These are phyloP conservation scores for Ustilago tritici DNA, from an alignment of 1,284 basidiomycete genomes.

Conservation along the genomic window DNA sequence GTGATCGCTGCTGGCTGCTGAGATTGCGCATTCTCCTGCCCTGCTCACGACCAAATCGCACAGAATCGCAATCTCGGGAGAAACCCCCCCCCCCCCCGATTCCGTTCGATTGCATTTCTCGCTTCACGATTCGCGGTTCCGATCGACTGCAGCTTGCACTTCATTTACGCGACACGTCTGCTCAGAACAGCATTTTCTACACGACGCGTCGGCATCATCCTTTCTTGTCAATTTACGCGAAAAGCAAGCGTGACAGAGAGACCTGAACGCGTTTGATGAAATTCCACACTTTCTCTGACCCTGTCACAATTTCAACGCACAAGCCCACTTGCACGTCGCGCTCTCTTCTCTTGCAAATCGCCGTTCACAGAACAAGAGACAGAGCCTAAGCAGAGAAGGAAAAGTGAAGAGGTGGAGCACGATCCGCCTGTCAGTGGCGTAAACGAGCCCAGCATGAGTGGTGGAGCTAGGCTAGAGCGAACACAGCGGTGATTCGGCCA, in stretches of 20 bases:
- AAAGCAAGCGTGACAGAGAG: conserved; percentile 1
- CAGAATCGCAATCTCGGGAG: neutral
- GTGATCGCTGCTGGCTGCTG: neutral
- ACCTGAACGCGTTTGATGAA: conserved; percentile 29
- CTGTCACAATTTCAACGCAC: conserved; percentile 16
- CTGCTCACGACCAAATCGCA: neutral
- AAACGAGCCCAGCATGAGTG: conserved; percentile 1
- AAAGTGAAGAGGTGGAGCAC: neutral
- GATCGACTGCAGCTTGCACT: neutral
- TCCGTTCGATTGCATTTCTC: neutral
- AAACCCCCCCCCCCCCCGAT: neutral
- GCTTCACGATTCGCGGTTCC: neutral
- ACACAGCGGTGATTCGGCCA: neutral
- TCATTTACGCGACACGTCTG: conserved; percentile 42
- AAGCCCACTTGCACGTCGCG: conserved; percentile 16
- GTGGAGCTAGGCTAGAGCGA: neutral
- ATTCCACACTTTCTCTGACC: conserved; percentile 15
- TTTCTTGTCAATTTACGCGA: conserved; percentile 30
- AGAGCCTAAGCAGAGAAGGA: neutral
- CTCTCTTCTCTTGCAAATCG: conserved; percentile 4
- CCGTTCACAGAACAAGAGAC: neutral
- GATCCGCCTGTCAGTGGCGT: conserved; percentile 8
- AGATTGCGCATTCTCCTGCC: neutral
- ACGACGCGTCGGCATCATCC: conserved; percentile 4
- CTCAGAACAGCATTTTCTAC: neutral